Evolutionary conservation across 768 basidiomycete species (phyloP).

Genomic region (Cystofilobasidium ferigula): DNA sequence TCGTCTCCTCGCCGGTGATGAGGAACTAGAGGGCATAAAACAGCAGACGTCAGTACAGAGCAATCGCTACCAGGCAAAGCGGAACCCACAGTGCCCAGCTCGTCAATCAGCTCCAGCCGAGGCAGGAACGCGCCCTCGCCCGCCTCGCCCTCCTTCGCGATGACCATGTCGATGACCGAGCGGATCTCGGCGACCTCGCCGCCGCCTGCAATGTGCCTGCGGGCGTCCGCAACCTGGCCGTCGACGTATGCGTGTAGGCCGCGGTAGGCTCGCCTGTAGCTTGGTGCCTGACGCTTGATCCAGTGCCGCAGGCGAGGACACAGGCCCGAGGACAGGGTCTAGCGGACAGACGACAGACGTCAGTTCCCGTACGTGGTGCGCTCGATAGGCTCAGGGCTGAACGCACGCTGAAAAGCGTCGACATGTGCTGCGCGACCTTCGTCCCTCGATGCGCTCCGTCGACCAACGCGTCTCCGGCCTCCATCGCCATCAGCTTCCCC

Average conservation of each 20-base stretch:
- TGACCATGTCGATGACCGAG: conserved; percentile 13
- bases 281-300: background rate
- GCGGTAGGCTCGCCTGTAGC: conserved; percentile 1
- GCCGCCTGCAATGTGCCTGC: conserved; percentile 1
- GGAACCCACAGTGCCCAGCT: conserved; percentile 10
- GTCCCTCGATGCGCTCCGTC: background rate
- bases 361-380: background rate
- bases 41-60: background rate
- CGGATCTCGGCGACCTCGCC: conserved; percentile 7
- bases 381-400: background rate
- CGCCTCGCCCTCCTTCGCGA: conserved; percentile 2
- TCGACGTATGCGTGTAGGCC: background rate
- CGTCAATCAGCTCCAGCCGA: conserved; percentile 2
- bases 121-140: conserved; percentile 15
- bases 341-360: background rate
- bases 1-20: conserved; percentile 18
- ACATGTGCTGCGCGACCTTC: conserved; percentile 3
- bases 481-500: background rate
- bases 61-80: background rate
- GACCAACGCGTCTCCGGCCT: background rate
- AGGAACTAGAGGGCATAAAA: background rate
- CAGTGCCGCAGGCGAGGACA: background rate
- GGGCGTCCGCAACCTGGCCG: conserved; percentile 3
- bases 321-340: background rate
- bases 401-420: conserved; percentile 5